A percentile compares a stretch with the other conserved stretches of the same genome.
phyloP scores from a whole-genome alignment of 768 basidiomycete species.

The Phylloporus sp. region DNA sequence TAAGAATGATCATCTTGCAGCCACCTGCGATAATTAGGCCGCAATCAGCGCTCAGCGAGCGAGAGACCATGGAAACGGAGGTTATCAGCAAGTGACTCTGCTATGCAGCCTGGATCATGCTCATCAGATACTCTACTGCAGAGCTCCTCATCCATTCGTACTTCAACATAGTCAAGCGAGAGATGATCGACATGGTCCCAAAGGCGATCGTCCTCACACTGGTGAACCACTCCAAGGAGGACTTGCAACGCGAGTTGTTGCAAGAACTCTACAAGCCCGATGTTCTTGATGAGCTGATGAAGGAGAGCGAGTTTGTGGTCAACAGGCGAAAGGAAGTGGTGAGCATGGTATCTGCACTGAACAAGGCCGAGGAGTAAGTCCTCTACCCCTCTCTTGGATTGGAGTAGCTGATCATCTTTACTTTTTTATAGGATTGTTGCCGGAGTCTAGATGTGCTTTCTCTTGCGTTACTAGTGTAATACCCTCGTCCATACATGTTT shows the following conservation, averaged over 20 bases:
- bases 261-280: conserved; percentile 98
- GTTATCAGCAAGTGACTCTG: conserved; percentile 83
- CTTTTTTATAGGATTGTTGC: conserved; percentile 52
- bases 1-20: conserved; percentile 28
- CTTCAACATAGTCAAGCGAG: conserved; percentile 97
- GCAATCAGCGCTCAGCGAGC: conserved; percentile 84
- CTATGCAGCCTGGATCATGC: not conserved
- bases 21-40: conserved; percentile 88
- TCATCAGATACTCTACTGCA: conserved; percentile 28
- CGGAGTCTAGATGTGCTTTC: conserved; percentile 42
- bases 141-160: conserved; percentile 96
- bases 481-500: conserved; percentile 29
- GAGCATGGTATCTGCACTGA: conserved; percentile 88
- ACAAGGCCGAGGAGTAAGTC: conserved; percentile 98
- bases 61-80: conserved; percentile 98
- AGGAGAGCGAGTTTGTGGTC: conserved; percentile 90
- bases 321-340: conserved; percentile 91
- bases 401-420: conserved; percentile 10
- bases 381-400: not conserved
- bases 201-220: conserved; percentile 92
- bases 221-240: conserved; percentile 91
- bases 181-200: conserved; percentile 99
- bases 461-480: conserved; percentile 25
- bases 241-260: conserved; percentile 88
- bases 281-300: conserved; percentile 89